Evolutionary conservation across 202 grass and related monocot genomes (phyloP), one percentile per base, ranked within the genome.

Genomic region (Dendrocalamus latiflorus): DNA sequence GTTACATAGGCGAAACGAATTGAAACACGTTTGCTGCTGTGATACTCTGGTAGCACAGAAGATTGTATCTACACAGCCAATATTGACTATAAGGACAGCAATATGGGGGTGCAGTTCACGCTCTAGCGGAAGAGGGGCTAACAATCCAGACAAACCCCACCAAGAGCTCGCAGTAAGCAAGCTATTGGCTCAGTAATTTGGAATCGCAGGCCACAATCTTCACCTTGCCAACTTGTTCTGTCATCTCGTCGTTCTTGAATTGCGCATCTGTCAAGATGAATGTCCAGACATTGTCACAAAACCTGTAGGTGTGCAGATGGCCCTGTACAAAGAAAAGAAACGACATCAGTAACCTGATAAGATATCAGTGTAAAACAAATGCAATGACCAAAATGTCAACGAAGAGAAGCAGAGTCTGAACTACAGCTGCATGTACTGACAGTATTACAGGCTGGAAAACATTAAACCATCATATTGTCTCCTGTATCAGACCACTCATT

Each of bases 181-280:
- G 42, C 85, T 81, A 97, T 66, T 98, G 87, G 53, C 41, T 74
- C 18, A 98, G 93, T 71, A 98, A 62, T 82, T 95, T 98, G 54
- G 95, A 95, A 61, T 98, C 93, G 5, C 95, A 98, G 15, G 95
- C 93, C 54, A 98, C 96, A 58, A 98, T 98, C 89, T 98, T 98
- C 80, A 98, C 93, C 61, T 90, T 89, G 70, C 88, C 79, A 15
- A 95, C 89, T 70, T 75, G 81, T 47, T 98, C 91, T 1, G 83
- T 85, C 0, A 11, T 74, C 44, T 95, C 91, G 6, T 95, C 92
- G 10, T 76, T 95, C 75, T 98, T 98, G 83, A 95, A 99, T 0
- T 21, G 16, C 45, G 95, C 95, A 3, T 95, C 96, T 36, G 89
- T 82, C 42, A 99, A 51, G 37, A 95, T 98, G 87, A 98, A 98